These are phyloP conservation scores for Tillandsia fasciculata DNA, from an alignment of 176 grass and related monocot species.

Conservation along the genomic window DNA sequence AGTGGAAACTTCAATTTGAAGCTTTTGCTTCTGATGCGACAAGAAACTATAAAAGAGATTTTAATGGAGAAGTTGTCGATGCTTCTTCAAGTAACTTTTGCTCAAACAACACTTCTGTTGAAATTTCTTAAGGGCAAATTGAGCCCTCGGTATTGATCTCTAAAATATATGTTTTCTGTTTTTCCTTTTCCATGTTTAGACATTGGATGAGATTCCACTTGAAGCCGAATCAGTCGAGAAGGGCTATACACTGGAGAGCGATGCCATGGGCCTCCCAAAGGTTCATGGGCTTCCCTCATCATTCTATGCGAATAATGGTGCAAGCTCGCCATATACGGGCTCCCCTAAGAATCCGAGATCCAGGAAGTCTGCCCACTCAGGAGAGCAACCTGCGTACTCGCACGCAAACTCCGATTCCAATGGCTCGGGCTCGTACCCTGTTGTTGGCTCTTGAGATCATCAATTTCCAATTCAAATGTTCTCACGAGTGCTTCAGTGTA, in stretches of 20 bases:
- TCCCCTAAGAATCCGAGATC: slow-evolving; percentile 47
- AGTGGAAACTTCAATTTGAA: too few relatives aligned
- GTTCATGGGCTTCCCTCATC: slow-evolving; percentile 42
- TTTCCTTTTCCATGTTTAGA: slow-evolving; percentile 35
- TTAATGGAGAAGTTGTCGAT: too few relatives aligned
- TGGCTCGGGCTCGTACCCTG: slow-evolving; percentile 40
- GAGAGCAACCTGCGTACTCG: slow-evolving; percentile 44
- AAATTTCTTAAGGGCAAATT: too few relatives aligned
- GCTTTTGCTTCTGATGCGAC: too few relatives aligned
- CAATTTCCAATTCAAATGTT: background rate
- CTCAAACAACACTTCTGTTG: too few relatives aligned
- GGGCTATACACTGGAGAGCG: slow-evolving; percentile 59
- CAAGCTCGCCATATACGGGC: slow-evolving; percentile 30
- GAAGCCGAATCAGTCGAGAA: slow-evolving; percentile 86
- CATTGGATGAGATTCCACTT: slow-evolving; percentile 91
- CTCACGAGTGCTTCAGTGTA: too few relatives aligned
- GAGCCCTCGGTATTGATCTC: background rate
- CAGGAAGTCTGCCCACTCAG: slow-evolving; percentile 50
- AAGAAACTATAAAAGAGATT: too few relatives aligned
- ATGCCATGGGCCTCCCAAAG: slow-evolving; percentile 55
- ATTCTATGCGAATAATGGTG: slow-evolving; percentile 32
- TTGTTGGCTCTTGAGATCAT: slow-evolving; percentile 7
- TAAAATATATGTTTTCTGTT: slow-evolving; percentile 4
- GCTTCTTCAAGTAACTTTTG: too few relatives aligned
- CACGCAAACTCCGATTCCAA: slow-evolving; percentile 38